These are phyloP conservation scores for Diaporthe humulicola DNA, from an alignment of 2,329 filamentous ascomycete species.

Conservation along the genomic window DNA sequence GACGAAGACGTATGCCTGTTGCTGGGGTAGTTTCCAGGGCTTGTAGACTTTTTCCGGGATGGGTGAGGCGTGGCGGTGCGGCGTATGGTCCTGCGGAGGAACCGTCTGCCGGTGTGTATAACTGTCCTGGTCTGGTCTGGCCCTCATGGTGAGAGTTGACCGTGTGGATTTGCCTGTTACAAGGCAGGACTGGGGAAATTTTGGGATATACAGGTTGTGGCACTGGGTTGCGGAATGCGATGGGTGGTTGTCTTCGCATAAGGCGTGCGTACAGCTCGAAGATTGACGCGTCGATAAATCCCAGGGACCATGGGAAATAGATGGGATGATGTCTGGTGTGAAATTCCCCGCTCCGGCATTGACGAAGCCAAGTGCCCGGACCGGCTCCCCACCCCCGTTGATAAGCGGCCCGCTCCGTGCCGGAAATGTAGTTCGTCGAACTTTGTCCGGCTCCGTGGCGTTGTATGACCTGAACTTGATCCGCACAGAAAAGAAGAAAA, in stretches of 20 bases:
- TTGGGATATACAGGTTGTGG: too few species aligned
- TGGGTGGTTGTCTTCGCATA: not conserved
- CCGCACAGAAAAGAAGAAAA: too few species aligned
- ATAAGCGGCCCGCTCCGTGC: conserved; percentile 31
- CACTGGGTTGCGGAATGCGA: too few species aligned
- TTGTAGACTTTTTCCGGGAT: conserved; percentile 45
- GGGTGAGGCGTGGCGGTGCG: not conserved
- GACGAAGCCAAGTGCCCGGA: not conserved
- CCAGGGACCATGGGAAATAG: too few species aligned
- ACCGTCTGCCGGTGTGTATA: not conserved
- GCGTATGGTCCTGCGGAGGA: not conserved
- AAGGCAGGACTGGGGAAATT: not conserved
- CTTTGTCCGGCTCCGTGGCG: too few species aligned
- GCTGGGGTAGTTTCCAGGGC: conserved; percentile 52
- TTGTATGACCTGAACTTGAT: too few species aligned
- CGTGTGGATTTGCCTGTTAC: not conserved
- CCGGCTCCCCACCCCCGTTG: not conserved
- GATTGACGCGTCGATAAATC: not conserved
- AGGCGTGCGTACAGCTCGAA: not conserved
- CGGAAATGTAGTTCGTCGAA: not conserved
- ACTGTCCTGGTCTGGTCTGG: not conserved
- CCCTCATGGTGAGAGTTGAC: not conserved
- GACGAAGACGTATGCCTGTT: conserved; percentile 52
- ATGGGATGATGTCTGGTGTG: not conserved
- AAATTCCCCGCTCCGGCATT: conserved; percentile 7